Conservation (phyloP, 306 rosid species). For the Dryas alaskensis region DNA sequence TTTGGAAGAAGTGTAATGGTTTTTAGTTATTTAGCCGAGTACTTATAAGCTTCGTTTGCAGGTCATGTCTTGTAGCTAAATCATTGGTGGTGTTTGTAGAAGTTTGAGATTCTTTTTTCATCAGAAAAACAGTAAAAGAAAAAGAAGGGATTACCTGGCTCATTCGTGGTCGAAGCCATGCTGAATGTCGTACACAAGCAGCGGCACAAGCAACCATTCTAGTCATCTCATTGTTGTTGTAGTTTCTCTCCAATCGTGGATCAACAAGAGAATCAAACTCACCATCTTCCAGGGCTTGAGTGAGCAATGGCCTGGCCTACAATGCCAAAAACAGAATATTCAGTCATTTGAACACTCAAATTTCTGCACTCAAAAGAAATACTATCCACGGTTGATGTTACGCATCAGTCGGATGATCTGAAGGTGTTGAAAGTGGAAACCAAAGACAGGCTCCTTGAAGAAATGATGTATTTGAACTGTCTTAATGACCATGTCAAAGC, state of each 20-base stretch:
- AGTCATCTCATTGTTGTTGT: constrained; percentile 22
- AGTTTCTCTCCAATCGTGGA: constrained; percentile 21
- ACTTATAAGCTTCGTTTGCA: no score
- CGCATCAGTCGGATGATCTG: no score
- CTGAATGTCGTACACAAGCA: constrained; percentile 30
- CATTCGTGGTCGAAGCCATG: constrained; percentile 29
- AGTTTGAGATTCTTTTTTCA: neutral
- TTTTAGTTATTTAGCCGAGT: neutral
- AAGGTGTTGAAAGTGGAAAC: neutral
- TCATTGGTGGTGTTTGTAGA: neutral
- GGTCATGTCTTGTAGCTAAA: neutral
- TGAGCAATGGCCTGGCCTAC: constrained; percentile 35
- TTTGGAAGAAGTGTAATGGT: constrained; percentile 7
- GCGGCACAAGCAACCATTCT: constrained; percentile 30
- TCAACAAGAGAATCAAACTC: constrained; percentile 20
- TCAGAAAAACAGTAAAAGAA: no score
- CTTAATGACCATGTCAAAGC: no score
- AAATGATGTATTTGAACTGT: neutral
- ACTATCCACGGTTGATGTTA: no score
- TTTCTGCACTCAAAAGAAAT: neutral
- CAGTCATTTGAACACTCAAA: neutral
- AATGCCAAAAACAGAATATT: neutral
- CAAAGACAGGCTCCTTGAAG: neutral
- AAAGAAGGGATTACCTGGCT: constrained; percentile 17
- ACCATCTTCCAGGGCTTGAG: constrained; percentile 20